Evolutionary conservation across 371 early-diverging fungal genomes (phyloP).

Genomic region (Mucor sp.): DNA sequence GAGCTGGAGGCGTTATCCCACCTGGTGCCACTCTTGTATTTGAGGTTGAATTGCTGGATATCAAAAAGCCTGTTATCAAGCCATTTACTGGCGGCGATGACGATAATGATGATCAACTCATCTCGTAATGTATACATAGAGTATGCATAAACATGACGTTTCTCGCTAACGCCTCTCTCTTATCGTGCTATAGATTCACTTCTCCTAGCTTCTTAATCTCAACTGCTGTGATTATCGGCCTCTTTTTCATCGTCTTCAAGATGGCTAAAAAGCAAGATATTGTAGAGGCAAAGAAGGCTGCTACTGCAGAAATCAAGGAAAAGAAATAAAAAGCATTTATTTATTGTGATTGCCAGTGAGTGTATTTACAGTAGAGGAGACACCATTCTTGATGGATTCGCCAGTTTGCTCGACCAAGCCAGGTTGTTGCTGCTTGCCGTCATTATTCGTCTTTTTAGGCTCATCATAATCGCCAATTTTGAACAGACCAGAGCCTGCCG

Average conservation of each 20-base stretch:
- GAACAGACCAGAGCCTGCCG: constrained; percentile 22
- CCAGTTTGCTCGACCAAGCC: constrained; percentile 5
- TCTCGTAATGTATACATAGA: constrained; percentile 10
- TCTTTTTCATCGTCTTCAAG: constrained; percentile 22
- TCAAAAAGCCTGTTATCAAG: constrained; percentile 34
- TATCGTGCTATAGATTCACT: constrained; percentile 13
- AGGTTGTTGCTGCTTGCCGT: neutral
- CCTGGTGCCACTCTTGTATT: constrained; percentile 65
- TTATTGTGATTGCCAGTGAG: constrained; percentile 2
- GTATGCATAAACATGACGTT: neutral
- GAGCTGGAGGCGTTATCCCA: constrained; percentile 63
- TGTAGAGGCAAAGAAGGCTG: constrained; percentile 11
- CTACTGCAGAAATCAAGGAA: constrained; percentile 7
- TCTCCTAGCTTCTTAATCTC: constrained; percentile 31
- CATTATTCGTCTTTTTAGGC: neutral
- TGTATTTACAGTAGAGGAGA: constrained; percentile 7
- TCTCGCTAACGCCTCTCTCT: neutral
- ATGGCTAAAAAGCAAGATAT: constrained; percentile 22
- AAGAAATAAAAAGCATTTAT: constrained; percentile 9
- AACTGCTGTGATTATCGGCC: constrained; percentile 19
- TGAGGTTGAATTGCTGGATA: constrained; percentile 64
- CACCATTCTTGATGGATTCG: constrained; percentile 7
- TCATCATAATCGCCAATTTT: constrained; percentile 49
- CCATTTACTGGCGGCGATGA: neutral
- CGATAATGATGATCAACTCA: neutral